Evolutionary conservation across 2,329 filamentous ascomycete species (phyloP), one percentile per base, ranked within the genome.

Genomic region (Stagonosporopsis rhizophila): DNA sequence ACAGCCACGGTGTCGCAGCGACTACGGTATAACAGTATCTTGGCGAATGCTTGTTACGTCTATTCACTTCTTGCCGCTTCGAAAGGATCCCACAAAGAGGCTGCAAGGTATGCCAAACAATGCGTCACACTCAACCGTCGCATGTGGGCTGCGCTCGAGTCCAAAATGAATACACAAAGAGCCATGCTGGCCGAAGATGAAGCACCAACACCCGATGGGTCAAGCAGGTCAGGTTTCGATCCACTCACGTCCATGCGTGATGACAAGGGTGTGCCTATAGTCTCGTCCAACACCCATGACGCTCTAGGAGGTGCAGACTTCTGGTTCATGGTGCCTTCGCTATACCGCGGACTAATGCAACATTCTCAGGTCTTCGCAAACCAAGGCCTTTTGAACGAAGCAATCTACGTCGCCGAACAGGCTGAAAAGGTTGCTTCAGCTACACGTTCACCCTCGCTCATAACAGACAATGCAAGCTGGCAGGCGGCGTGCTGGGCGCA

Each of bases 331-430:
- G 87, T 95, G 7, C 85, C 86, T 25, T 87, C 89, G 1, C 82
- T 97, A 19, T 88, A 92, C 65, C 83, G 85, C 27, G 86, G 87
- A 52, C 80, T 96, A 14, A 77, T 88, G 57, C 88, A 92, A 55
- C 83, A 96, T 3, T 92, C 92, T 0, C 83, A 84, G 4, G 80
- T 96, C 1, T 96, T 93, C 65, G 87, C 89, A 1, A 89, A 96
- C 62, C 85, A 95, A 60, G 95, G 95, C 25, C 85, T 96, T 77
- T 91, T 92, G 61, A 88, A 91, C 58, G 94, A 98, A 73, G 94
- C 94, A 2, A 79, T 94, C 0, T 95, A 93, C 72, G 96, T 96
- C 65, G 88, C 89, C 1, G 89, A 97, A 64, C 90, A 95, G 66
- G 92, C 92, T 0, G 81, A 89, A 50, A 91, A 89, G 67, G 85